These are phyloP conservation scores for Datisca glomerata DNA, from an alignment of 306 rosid genomes.

Conservation along the genomic window DNA sequence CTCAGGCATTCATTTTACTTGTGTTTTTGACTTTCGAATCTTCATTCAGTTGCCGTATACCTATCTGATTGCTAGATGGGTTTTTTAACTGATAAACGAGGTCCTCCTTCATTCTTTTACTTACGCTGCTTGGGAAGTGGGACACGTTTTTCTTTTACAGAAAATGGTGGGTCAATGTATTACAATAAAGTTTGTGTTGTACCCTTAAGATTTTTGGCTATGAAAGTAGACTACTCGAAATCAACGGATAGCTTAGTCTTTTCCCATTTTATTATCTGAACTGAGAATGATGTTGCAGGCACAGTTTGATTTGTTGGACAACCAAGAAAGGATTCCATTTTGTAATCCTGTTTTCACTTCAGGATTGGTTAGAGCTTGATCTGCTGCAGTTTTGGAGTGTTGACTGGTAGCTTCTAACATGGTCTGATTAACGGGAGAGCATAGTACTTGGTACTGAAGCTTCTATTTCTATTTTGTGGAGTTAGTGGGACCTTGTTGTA, in stretches of 20 bases:
- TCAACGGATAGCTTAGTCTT: slow-evolving; percentile 22
- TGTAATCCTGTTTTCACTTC: slow-evolving; percentile 20
- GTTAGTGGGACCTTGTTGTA: slow-evolving; percentile 18
- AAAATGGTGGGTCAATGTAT: no score
- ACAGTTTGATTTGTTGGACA: slow-evolving; percentile 22
- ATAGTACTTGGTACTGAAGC: slow-evolving; percentile 26
- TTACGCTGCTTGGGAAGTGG: no score
- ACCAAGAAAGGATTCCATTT: slow-evolving; percentile 22
- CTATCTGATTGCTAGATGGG: no score
- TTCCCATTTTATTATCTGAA: slow-evolving; percentile 32
- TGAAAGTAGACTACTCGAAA: slow-evolving; percentile 28
- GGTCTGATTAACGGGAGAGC: slow-evolving; percentile 29
- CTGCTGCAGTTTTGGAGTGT: slow-evolving; percentile 30
- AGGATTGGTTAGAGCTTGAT: slow-evolving; percentile 24
- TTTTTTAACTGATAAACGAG: no score
- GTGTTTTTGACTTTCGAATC: no score
- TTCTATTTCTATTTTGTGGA: slow-evolving; percentile 25
- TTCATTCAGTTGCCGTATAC: no score
- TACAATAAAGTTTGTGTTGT: no score
- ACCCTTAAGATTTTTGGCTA: no score
- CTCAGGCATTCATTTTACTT: no score
- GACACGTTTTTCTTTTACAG: no score
- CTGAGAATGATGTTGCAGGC: slow-evolving; percentile 41
- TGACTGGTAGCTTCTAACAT: slow-evolving; percentile 14
- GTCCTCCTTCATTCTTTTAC: no score